Evolutionary conservation across 1,284 basidiomycete species (phyloP).

Genomic region (Vanrija sp.): DNA sequence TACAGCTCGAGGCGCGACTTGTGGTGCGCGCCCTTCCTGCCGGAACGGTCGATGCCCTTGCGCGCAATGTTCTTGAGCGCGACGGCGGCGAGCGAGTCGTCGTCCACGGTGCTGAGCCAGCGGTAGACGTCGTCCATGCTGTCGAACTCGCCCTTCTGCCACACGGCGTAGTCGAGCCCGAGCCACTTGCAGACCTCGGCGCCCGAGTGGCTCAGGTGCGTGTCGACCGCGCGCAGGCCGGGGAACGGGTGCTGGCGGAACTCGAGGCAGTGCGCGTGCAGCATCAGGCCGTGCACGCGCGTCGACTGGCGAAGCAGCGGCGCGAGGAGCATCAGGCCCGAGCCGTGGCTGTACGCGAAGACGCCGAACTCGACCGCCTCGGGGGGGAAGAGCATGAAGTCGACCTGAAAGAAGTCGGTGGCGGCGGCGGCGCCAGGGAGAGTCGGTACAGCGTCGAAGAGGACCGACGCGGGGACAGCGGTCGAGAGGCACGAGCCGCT

Average conservation of each 20-base stretch:
- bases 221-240: constrained; percentile 20
- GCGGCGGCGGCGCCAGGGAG: neutral
- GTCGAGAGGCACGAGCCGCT: constrained; percentile 4
- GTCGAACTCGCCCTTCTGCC: neutral
- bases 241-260: constrained; percentile 22
- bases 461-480: constrained; percentile 1
- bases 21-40: too few species aligned
- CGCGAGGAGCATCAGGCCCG: constrained; percentile 9
- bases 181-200: constrained; percentile 27
- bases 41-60: too few species aligned
- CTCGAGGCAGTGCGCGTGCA: constrained; percentile 18
- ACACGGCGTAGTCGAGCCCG: constrained; percentile 19
- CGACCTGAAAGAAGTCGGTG: constrained; percentile 31
- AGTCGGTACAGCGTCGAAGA: neutral
- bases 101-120: neutral
- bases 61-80: neutral
- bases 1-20: too few species aligned
- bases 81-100: neutral
- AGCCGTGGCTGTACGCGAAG: constrained; percentile 19
- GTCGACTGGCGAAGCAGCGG: constrained; percentile 6
- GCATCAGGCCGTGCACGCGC: neutral
- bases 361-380: neutral
- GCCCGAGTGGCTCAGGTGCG: constrained; percentile 22
- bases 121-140: constrained; percentile 1
- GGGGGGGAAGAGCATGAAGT: constrained; percentile 23